A percentile compares a stretch with the other conserved stretches of the same genome.
Evolutionary conservation across 2,329 filamentous ascomycete species (phyloP).

Genomic region (Hortaea werneckii): DNA sequence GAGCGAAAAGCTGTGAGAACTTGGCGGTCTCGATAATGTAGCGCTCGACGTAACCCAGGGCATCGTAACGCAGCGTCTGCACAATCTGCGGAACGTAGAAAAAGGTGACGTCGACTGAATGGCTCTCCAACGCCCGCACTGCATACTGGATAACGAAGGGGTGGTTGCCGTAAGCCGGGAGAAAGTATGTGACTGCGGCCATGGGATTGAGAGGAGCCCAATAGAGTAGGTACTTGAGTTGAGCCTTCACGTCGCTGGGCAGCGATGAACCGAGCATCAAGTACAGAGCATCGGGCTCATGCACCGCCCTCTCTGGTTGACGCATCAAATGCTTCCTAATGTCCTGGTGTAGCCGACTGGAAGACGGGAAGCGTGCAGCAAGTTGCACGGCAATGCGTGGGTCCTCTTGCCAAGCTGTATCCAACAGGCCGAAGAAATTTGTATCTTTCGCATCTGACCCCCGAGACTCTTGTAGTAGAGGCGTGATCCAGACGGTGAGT

Average conservation of each 20-base stretch:
- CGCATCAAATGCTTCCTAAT: conserved; percentile 71
- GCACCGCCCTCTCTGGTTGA: conserved; percentile 71
- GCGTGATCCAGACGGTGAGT: conserved; percentile 81
- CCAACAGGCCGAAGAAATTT: conserved; percentile 46
- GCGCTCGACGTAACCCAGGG: conserved; percentile 84
- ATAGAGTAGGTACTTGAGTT: conserved; percentile 87
- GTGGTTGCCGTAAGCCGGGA: conserved; percentile 83
- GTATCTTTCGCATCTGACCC: conserved; percentile 31
- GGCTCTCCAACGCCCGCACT: conserved; percentile 86
- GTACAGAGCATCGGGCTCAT: conserved; percentile 72
- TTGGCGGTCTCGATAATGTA: conserved; percentile 96
- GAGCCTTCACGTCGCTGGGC: conserved; percentile 68
- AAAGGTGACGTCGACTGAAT: conserved; percentile 94
- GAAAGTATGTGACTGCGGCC: conserved; percentile 84
- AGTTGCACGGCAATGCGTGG: conserved; percentile 83
- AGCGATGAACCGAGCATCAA: conserved; percentile 68
- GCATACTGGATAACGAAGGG: conserved; percentile 93
- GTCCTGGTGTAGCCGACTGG: conserved; percentile 60
- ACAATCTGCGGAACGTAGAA: conserved; percentile 99
- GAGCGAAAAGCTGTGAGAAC: conserved; percentile 95
- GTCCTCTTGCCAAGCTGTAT: conserved; percentile 77
- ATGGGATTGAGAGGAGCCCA: conserved; percentile 91
- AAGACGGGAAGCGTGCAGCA: conserved; percentile 61
- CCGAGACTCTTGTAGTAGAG: conserved; percentile 53
- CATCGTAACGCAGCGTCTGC: conserved; percentile 86